Conservation (phyloP, 768 basidiomycete species). For the Pluteus cervinus region DNA sequence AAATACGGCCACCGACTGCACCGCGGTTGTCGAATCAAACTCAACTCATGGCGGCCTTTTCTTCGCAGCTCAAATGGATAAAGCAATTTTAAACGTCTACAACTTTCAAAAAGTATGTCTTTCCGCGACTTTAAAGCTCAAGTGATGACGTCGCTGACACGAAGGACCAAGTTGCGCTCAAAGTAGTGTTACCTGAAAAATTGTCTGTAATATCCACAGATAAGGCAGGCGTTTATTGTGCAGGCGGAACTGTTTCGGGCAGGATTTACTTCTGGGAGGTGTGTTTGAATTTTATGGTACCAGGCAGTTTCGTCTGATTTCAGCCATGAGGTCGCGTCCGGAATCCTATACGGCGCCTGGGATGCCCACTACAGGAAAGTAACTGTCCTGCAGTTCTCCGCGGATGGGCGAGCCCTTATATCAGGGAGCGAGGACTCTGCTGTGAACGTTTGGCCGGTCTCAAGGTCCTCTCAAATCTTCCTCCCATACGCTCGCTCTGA, state of each 20-base stretch:
- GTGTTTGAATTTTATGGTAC: slow-evolving; percentile 20
- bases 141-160: slow-evolving; percentile 7
- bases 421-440: slow-evolving; percentile 91
- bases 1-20: slow-evolving; percentile 55
- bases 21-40: slow-evolving; percentile 60
- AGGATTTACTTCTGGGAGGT: slow-evolving; percentile 97
- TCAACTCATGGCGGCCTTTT: slow-evolving; percentile 79
- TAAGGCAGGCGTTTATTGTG: slow-evolving; percentile 67
- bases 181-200: slow-evolving; percentile 88
- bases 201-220: slow-evolving; percentile 77
- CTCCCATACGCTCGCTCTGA: slow-evolving; percentile 8
- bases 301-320: slow-evolving; percentile 5
- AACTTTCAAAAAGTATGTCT: slow-evolving; percentile 82
- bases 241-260: slow-evolving; percentile 84
- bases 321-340: slow-evolving; percentile 70
- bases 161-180: slow-evolving; percentile 85
- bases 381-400: slow-evolving; percentile 76
- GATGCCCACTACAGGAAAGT: slow-evolving; percentile 95
- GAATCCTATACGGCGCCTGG: slow-evolving; percentile 87
- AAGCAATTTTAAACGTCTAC: slow-evolving; percentile 85
- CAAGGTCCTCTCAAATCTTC: slow-evolving; percentile 53
- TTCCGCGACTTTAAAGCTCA: background rate
- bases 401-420: slow-evolving; percentile 72
- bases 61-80: slow-evolving; percentile 81
- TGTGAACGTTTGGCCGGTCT: slow-evolving; percentile 83